Percentiles rank a stretch among this genome's conserved stretches.
Conservation (phyloP, 2,329 filamentous ascomycete species). For the Colletotrichum phormii region DNA sequence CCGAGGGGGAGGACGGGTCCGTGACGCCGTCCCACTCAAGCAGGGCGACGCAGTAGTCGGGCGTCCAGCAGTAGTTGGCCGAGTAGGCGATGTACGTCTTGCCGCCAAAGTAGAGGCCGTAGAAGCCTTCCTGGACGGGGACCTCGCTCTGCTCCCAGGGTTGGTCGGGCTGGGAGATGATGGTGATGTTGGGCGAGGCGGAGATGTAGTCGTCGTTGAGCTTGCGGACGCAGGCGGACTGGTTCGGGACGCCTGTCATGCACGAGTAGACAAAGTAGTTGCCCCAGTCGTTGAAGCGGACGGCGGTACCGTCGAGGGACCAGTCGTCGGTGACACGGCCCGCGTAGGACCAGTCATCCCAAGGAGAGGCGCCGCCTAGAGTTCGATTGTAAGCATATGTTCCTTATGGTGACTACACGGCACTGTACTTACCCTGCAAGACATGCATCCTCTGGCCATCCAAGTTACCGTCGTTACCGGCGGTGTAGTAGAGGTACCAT, state of each 20-base stretch:
- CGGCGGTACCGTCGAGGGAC: constrained; percentile 65
- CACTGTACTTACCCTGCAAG: constrained; percentile 54
- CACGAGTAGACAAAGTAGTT: constrained; percentile 69
- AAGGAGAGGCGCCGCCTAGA: constrained; percentile 62
- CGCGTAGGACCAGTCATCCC: constrained; percentile 62
- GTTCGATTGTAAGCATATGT: not conserved
- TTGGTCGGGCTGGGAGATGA: constrained; percentile 63
- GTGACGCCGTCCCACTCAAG: constrained; percentile 63
- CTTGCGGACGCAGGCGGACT: constrained; percentile 53
- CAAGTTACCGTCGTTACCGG: constrained; percentile 57
- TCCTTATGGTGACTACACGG: not conserved
- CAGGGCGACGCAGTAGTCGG: constrained; percentile 64
- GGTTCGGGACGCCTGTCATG: constrained; percentile 53
- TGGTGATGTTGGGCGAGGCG: constrained; percentile 55
- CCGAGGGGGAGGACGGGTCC: constrained; percentile 55
- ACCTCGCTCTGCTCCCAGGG: constrained; percentile 61
- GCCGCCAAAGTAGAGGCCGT: constrained; percentile 63
- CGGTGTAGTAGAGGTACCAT: constrained; percentile 70
- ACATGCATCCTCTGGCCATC: constrained; percentile 64
- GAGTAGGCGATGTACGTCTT: constrained; percentile 66
- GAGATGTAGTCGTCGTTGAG: constrained; percentile 53
- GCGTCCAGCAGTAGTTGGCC: constrained; percentile 67
- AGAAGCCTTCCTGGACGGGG: constrained; percentile 67
- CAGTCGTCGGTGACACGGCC: constrained; percentile 60
- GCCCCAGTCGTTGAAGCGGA: constrained; percentile 56